Evolutionary conservation across 2,329 filamentous ascomycete genomes (phyloP).

Genomic region (Lachnellula willkommii): DNA sequence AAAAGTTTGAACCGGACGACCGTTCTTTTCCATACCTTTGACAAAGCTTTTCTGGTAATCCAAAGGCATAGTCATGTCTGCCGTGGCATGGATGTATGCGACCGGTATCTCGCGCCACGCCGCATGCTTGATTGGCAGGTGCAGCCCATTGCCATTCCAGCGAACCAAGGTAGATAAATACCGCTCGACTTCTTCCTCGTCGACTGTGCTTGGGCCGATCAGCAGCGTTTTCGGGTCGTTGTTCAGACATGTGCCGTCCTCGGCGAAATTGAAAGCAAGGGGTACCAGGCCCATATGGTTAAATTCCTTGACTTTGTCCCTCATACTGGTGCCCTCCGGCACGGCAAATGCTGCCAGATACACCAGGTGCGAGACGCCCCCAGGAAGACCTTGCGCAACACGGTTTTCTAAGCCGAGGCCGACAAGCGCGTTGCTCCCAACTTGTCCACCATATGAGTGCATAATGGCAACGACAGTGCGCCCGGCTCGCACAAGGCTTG

Average conservation of each 20-base stretch:
- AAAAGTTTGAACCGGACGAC: slow-evolving; percentile 3
- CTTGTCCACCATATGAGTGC: slow-evolving; percentile 15
- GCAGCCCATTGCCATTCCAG: slow-evolving; percentile 11
- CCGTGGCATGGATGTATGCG: slow-evolving; percentile 4
- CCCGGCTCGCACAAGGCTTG: slow-evolving; percentile 1
- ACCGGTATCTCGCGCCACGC: slow-evolving; percentile 12
- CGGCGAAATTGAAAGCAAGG: slow-evolving; percentile 7
- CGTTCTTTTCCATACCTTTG: slow-evolving; percentile 2
- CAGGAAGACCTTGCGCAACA: neutral
- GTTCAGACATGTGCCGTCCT: slow-evolving; percentile 1
- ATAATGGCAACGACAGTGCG: slow-evolving; percentile 4
- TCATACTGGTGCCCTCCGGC: slow-evolving; percentile 2
- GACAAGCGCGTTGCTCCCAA: slow-evolving; percentile 8
- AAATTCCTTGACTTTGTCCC: slow-evolving; percentile 11
- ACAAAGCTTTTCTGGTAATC: slow-evolving; percentile 11
- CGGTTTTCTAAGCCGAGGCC: neutral
- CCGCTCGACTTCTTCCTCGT: neutral
- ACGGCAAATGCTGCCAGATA: slow-evolving; percentile 9
- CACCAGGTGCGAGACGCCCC: slow-evolving; percentile 5
- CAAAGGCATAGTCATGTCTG: slow-evolving; percentile 11
- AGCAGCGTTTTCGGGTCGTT: slow-evolving; percentile 6
- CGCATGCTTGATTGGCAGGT: slow-evolving; percentile 2
- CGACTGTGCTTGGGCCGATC: neutral
- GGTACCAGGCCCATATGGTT: slow-evolving; percentile 8
- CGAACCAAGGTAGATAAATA: slow-evolving; percentile 2